Percentiles rank a stretch among this genome's conserved stretches.
phyloP scores from a whole-genome alignment of 306 rosid genomes.

The Malus sylvestris region DNA sequence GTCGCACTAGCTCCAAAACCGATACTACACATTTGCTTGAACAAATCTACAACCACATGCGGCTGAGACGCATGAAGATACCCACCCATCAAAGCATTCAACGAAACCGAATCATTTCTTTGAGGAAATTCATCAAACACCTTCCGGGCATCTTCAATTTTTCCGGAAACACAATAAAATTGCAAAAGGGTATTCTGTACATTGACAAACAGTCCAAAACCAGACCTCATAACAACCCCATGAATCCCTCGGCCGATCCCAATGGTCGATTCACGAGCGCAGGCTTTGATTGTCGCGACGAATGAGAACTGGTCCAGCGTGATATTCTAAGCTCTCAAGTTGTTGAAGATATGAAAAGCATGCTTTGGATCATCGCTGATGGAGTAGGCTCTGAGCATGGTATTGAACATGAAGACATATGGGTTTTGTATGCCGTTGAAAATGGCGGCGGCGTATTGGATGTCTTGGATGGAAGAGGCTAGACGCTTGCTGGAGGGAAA shows the following conservation, averaged over 20 bases:
- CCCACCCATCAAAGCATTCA: slow-evolving; percentile 65
- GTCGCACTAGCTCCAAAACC: slow-evolving; percentile 38
- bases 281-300: slow-evolving; percentile 41
- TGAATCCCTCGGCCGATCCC: slow-evolving; percentile 52
- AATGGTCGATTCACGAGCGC: slow-evolving; percentile 37
- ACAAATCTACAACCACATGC: slow-evolving; percentile 35
- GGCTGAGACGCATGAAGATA: slow-evolving; percentile 42
- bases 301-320: slow-evolving; percentile 51
- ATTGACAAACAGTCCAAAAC: slow-evolving; percentile 38
- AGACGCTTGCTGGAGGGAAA: slow-evolving; percentile 62
- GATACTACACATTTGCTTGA: slow-evolving; percentile 30
- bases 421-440: slow-evolving; percentile 42
- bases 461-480: slow-evolving; percentile 39
- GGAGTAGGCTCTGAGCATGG: slow-evolving; percentile 63
- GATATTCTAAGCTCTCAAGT: slow-evolving; percentile 31
- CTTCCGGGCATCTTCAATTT: slow-evolving; percentile 45
- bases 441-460: slow-evolving; percentile 54
- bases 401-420: slow-evolving; percentile 60
- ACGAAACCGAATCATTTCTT: slow-evolving; percentile 49
- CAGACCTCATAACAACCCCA: slow-evolving; percentile 50
- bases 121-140: slow-evolving; percentile 52
- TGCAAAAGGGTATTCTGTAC: slow-evolving; percentile 51
- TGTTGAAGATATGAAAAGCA: slow-evolving; percentile 47
- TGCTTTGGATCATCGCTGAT: slow-evolving; percentile 28
- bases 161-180: slow-evolving; percentile 39